A percentile compares a stretch with the other conserved stretches of the same genome.
Evolutionary conservation across 257 asterid genomes (phyloP).

Genomic region (Solanum paucissectum): DNA sequence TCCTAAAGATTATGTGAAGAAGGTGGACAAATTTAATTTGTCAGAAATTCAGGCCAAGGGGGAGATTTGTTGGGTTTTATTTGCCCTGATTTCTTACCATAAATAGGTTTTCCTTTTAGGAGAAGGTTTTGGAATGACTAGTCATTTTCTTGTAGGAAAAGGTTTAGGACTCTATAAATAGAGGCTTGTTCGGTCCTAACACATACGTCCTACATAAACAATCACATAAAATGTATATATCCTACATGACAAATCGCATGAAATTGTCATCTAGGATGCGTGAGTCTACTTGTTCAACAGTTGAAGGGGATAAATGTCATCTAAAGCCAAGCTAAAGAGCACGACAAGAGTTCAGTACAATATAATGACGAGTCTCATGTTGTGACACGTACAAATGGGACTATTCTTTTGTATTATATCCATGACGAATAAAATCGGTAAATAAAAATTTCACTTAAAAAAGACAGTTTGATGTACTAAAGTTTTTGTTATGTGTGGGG

Average conservation of each 20-base stretch:
- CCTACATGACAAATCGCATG: neutral
- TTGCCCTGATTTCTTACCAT: no score
- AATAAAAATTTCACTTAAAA: neutral
- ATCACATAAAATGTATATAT: neutral
- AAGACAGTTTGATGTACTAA: neutral
- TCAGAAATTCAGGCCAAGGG: no score
- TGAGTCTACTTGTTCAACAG: neutral
- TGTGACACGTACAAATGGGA: neutral
- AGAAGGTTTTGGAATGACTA: no score
- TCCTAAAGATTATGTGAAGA: no score
- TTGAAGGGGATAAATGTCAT: no score
- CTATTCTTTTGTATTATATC: neutral
- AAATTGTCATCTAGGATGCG: neutral
- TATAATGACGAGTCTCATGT: neutral
- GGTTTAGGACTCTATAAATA: no score
- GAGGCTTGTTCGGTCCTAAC: no score
- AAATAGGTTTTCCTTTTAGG: no score
- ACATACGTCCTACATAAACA: no score
- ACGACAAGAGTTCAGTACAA: neutral
- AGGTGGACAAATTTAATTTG: no score
- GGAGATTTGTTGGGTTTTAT: no score
- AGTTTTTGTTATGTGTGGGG: rapidly evolving
- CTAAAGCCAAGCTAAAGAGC: neutral
- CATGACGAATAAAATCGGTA: neutral
- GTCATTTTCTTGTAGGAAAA: no score